Conservation (phyloP, 345 rosid genomes). For the Bretschneidera sinensis region DNA sequence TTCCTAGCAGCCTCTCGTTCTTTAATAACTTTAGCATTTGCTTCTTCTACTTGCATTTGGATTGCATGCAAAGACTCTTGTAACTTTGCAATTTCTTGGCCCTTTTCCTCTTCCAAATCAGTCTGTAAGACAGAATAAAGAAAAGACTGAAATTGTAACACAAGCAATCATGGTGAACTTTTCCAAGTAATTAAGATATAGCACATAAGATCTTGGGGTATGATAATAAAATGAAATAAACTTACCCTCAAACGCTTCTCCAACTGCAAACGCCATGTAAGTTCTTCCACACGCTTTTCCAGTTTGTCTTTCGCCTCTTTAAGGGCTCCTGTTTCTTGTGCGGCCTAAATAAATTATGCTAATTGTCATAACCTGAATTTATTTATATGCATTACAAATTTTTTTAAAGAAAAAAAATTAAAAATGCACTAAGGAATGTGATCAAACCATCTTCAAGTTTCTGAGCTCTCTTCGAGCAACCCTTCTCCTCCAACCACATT, state of each 20-base stretch:
- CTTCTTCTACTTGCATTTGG: slow-evolving; percentile 86
- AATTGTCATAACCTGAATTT: slow-evolving; percentile 21
- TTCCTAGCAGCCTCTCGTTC: slow-evolving; percentile 87
- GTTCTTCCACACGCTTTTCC: slow-evolving; percentile 96
- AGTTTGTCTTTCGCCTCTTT: slow-evolving; percentile 98
- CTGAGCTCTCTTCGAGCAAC: slow-evolving; percentile 91
- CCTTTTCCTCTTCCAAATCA: slow-evolving; percentile 90
- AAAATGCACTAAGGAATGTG: neutral
- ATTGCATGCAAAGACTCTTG: slow-evolving; percentile 74
- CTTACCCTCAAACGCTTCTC: slow-evolving; percentile 95
- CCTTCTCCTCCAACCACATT: slow-evolving; percentile 98
- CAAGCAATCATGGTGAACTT: neutral
- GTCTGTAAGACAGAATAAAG: slow-evolving; percentile 40
- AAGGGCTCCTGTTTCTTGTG: slow-evolving; percentile 95
- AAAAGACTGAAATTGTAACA: slow-evolving; percentile 1
- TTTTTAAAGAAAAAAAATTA: slow-evolving; percentile 1
- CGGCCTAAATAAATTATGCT: slow-evolving; percentile 52
- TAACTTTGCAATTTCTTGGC: slow-evolving; percentile 82
- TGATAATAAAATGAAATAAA: slow-evolving; percentile 13
- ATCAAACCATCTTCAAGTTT: slow-evolving; percentile 79
- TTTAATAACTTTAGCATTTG: slow-evolving; percentile 68
- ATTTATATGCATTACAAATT: slow-evolving; percentile 4
- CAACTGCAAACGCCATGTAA: slow-evolving; percentile 94
- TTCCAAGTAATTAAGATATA: slow-evolving; percentile 2
- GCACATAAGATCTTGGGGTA: neutral